phyloP scores from a whole-genome alignment of 352 stramenopile species.

The Pythium myriotylum region DNA sequence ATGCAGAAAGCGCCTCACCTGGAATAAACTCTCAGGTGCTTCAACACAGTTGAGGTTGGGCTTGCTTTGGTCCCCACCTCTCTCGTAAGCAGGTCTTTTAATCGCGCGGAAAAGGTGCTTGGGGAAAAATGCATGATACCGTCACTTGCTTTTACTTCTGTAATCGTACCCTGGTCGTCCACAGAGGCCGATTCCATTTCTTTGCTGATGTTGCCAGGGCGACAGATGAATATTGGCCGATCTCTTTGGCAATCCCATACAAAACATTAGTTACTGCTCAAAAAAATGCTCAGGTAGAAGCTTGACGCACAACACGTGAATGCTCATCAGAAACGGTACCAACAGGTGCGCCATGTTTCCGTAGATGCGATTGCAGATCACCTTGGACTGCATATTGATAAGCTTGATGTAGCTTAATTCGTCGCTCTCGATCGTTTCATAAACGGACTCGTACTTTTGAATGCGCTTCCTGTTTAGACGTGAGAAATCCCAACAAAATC shows the following conservation, averaged over 20 bases:
- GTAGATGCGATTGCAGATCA: conserved; percentile 56
- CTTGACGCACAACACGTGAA: conserved; percentile 43
- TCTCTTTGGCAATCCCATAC: conserved; percentile 18
- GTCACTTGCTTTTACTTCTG: neutral
- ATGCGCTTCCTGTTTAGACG: conserved; percentile 42
- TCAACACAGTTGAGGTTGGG: conserved; percentile 6
- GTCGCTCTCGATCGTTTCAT: conserved; percentile 62
- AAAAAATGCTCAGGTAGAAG: neutral
- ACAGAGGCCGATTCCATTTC: conserved; percentile 1
- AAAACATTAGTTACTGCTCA: neutral
- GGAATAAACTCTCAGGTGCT: conserved; percentile 40
- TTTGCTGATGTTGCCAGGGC: conserved; percentile 37
- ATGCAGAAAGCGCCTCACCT: conserved; percentile 28
- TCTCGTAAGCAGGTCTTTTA: conserved; percentile 32
- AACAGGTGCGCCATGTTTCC: conserved; percentile 52
- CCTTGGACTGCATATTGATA: conserved; percentile 67
- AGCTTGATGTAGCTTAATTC: conserved; percentile 78
- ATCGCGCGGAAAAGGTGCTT: conserved; percentile 26
- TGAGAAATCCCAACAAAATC: neutral
- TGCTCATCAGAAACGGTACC: conserved; percentile 55
- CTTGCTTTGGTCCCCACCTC: conserved; percentile 15
- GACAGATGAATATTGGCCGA: conserved; percentile 45
- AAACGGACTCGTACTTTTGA: conserved; percentile 70
- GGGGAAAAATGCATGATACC: no score
- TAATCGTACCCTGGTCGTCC: conserved; percentile 19